These are phyloP conservation scores for Umbelopsis ramanniana DNA, from an alignment of 192 early-diverging fungal genomes.

Conservation along the genomic window DNA sequence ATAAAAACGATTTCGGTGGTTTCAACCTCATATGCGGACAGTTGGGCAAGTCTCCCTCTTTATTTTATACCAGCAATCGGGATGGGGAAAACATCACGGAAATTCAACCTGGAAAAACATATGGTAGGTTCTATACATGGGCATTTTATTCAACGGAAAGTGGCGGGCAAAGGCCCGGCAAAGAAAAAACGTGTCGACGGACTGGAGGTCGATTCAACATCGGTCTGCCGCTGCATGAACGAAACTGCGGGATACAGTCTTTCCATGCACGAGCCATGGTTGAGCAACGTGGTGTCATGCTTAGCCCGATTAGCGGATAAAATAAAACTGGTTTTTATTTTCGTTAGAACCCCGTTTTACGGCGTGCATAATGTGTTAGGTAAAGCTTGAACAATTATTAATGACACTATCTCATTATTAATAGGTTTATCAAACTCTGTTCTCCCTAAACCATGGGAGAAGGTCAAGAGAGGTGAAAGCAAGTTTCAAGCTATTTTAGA, in stretches of 20 bases:
- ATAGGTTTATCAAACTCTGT: slow-evolving; percentile 51
- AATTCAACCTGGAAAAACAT: slow-evolving; percentile 28
- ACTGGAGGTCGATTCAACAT: neutral
- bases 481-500: slow-evolving; percentile 34
- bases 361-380: neutral
- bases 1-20: slow-evolving; percentile 46
- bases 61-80: slow-evolving; percentile 44
- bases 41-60: slow-evolving; percentile 29
- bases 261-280: slow-evolving; percentile 4
- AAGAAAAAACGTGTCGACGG: neutral
- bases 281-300: neutral
- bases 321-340: neutral
- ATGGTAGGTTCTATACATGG: slow-evolving; percentile 32
- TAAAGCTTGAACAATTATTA: too few relatives aligned
- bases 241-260: neutral
- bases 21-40: slow-evolving; percentile 48
- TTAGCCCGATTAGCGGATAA: neutral
- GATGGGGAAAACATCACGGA: slow-evolving; percentile 25
- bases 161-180: neutral
- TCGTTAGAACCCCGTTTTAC: neutral
- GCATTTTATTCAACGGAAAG: neutral
- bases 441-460: slow-evolving; percentile 46
- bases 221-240: neutral
- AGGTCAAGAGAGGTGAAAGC: slow-evolving; percentile 42
- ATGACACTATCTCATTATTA: slow-evolving; percentile 5